Conservation (phyloP, 768 basidiomycete genomes). For the Phaeotremella skinneri region DNA sequence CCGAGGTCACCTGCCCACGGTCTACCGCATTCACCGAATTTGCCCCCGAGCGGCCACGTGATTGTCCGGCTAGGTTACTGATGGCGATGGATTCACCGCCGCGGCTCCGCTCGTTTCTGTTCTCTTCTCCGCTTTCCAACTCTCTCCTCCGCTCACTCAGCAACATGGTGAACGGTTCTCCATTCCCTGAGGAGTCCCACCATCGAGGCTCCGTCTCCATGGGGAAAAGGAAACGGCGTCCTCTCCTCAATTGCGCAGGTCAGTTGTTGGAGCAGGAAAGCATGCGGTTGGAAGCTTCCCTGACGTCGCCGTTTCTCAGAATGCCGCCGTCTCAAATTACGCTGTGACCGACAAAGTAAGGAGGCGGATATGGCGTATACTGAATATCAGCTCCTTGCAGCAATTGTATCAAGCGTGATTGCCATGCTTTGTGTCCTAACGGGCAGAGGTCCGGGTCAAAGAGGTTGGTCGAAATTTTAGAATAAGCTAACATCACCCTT, state of each 20-base stretch:
- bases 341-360: conserved; percentile 27
- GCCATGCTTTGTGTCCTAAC: conserved; percentile 24
- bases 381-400: conserved; percentile 19
- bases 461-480: conserved; percentile 11
- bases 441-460: conserved; percentile 14
- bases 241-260: neutral
- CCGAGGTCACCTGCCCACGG: no score
- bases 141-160: no score
- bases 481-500: neutral
- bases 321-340: conserved; percentile 29
- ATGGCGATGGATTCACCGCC: no score
- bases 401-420: conserved; percentile 24
- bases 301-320: conserved; percentile 12
- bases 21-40: no score
- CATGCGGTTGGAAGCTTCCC: no score
- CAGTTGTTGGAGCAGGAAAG: neutral
- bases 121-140: no score
- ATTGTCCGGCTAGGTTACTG: no score
- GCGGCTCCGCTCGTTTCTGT: no score
- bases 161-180: no score
- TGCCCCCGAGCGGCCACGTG: no score
- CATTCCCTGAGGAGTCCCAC: no score
- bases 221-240: conserved; percentile 1
- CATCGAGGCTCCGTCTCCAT: no score
- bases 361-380: neutral